Conservation (phyloP, 208 protist genomes). For the Wallacemonas sp. region DNA sequence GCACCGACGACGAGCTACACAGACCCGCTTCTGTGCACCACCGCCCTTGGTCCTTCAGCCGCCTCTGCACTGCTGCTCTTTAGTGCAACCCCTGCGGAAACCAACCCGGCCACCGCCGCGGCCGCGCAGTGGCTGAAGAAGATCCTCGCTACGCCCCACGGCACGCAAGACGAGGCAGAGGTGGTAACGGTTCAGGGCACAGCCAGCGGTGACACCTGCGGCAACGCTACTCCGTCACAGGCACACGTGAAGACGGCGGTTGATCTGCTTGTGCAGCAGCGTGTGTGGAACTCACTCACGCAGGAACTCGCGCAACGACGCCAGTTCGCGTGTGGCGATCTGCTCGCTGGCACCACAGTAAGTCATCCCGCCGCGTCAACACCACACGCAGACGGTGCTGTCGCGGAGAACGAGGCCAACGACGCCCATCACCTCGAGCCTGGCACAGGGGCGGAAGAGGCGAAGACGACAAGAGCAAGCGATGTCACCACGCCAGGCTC, state of each 20-base stretch:
- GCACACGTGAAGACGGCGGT: not conserved
- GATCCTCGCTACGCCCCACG: not conserved
- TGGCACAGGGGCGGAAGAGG: not conserved
- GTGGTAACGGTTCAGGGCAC: not conserved
- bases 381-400: too few species aligned
- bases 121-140: conserved; percentile 4
- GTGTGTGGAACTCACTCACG: not conserved
- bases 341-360: not conserved
- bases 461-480: too few species aligned
- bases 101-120: conserved; percentile 6
- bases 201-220: not conserved
- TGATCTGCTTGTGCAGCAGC: not conserved
- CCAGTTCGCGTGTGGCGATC: conserved; percentile 11
- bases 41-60: conserved; percentile 10
- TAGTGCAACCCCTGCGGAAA: not conserved
- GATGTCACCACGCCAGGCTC: too few species aligned
- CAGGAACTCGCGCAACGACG: conserved; percentile 1
- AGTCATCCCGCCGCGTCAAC: too few species aligned
- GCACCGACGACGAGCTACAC: not conserved
- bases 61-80: conserved; percentile 28
- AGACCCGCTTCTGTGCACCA: conserved; percentile 23
- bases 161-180: not conserved
- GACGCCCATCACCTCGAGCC: not conserved
- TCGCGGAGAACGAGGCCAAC: not conserved
- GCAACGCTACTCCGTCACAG: not conserved